These are phyloP conservation scores for Globisporangium recalcitrans DNA, from an alignment of 352 stramenopile genomes.

Conservation along the genomic window DNA sequence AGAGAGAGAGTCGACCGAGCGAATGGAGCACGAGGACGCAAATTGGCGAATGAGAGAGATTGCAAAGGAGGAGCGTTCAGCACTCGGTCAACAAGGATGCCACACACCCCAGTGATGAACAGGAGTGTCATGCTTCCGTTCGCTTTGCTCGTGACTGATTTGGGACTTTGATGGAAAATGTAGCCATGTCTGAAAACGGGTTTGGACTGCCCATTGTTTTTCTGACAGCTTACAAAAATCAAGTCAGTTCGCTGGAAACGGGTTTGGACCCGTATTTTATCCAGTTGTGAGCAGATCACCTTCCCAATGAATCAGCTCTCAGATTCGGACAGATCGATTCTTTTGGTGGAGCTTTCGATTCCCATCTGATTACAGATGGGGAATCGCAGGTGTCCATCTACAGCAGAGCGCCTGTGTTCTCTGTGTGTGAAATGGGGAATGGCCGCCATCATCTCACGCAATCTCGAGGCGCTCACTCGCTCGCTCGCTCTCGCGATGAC, in stretches of 20 bases:
- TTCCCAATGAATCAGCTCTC: slow-evolving; percentile 6
- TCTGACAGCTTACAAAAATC: background rate
- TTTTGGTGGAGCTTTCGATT: slow-evolving; percentile 2
- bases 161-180: slow-evolving; percentile 2
- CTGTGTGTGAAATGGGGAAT: background rate
- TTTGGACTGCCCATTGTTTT: background rate
- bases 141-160: background rate
- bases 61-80: background rate
- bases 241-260: background rate
- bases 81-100: background rate
- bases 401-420: background rate
- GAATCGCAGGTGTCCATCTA: background rate
- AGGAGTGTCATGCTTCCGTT: background rate
- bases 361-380: slow-evolving; percentile 7
- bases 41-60: background rate
- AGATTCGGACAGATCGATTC: background rate
- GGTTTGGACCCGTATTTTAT: slow-evolving; percentile 1
- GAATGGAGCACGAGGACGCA: background rate
- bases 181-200: slow-evolving; percentile 5
- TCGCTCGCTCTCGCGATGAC: background rate
- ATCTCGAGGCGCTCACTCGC: background rate
- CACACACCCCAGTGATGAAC: background rate
- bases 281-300: background rate
- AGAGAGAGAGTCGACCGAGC: background rate
- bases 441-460: background rate